These are phyloP conservation scores for Fusarium globosum DNA, from an alignment of 2,329 filamentous ascomycete genomes.

Conservation along the genomic window DNA sequence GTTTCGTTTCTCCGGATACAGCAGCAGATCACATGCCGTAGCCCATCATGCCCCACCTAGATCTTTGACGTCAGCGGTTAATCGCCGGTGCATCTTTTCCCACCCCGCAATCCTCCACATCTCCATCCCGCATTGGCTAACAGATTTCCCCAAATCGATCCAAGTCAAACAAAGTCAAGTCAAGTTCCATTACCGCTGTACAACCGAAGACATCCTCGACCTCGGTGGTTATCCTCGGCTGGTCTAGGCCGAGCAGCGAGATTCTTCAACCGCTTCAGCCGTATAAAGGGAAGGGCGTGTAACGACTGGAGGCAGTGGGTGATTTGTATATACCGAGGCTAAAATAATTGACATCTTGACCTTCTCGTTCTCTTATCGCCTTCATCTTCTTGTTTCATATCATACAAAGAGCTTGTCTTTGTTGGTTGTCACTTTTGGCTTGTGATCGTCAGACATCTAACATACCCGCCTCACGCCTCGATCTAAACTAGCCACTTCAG, in stretches of 20 bases:
- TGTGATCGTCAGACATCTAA: conserved; percentile 31
- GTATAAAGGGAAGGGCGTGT: conserved; percentile 19
- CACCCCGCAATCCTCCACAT: conserved; percentile 9
- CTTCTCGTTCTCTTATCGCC: neutral
- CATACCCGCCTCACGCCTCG: conserved; percentile 23
- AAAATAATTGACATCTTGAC: conserved; percentile 5
- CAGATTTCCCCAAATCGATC: conserved; percentile 13
- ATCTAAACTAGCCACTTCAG: neutral
- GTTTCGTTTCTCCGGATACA: conserved; percentile 10
- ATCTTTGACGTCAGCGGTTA: conserved; percentile 45
- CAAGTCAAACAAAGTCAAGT: neutral
- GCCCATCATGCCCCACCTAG: neutral
- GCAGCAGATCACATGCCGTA: conserved; percentile 38
- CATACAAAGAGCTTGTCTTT: conserved; percentile 2
- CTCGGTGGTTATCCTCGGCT: conserved; percentile 46
- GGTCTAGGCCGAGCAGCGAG: conserved; percentile 27
- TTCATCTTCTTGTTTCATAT: neutral
- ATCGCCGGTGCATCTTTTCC: conserved; percentile 32
- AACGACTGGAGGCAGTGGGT: neutral
- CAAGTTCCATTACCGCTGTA: conserved; percentile 30
- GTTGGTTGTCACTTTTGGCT: conserved; percentile 20
- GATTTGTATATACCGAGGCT: conserved; percentile 24
- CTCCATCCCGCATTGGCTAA: conserved; percentile 11
- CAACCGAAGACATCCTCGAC: conserved; percentile 31
- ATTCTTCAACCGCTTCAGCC: conserved; percentile 35